Evolutionary conservation across 768 basidiomycete species (phyloP).

Genomic region (Trametes coccinea): DNA sequence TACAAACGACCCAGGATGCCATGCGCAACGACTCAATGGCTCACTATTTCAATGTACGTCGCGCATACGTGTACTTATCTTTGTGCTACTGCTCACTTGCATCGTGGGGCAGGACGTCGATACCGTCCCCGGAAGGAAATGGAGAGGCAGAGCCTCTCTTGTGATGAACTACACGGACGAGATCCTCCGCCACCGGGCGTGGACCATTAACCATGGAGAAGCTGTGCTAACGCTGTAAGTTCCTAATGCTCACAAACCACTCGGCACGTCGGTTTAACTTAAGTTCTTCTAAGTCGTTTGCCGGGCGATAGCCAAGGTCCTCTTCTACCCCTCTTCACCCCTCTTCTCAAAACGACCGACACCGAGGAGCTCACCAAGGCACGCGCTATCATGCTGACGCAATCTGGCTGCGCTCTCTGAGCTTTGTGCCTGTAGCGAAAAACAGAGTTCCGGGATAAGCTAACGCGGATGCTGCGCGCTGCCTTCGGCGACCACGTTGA

Average conservation of each 20-base stretch:
- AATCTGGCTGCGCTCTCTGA: too few relatives aligned
- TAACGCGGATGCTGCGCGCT: too few relatives aligned
- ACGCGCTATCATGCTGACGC: too few relatives aligned
- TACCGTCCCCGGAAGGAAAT: not conserved
- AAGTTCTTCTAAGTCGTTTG: not conserved
- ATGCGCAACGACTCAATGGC: not conserved
- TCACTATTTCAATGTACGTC: not conserved
- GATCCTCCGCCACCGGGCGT: not conserved
- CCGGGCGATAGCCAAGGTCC: not conserved
- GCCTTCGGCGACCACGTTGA: slow-evolving; percentile 2
- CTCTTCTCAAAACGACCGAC: not conserved
- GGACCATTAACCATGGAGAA: not conserved
- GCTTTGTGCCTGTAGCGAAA: too few relatives aligned
- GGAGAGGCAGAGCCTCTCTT: not conserved
- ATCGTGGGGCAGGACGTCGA: not conserved
- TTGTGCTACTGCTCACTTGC: not conserved
- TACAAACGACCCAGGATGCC: not conserved
- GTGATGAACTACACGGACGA: not conserved
- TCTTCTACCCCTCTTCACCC: not conserved
- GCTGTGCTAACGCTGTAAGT: not conserved
- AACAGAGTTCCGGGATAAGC: too few relatives aligned
- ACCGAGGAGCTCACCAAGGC: too few relatives aligned
- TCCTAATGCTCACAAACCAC: too few relatives aligned
- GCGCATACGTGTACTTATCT: not conserved
- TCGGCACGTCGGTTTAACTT: too few relatives aligned